phyloP scores from a whole-genome alignment of 371 early-diverging fungal genomes.

The Rhizomucor miehei region DNA sequence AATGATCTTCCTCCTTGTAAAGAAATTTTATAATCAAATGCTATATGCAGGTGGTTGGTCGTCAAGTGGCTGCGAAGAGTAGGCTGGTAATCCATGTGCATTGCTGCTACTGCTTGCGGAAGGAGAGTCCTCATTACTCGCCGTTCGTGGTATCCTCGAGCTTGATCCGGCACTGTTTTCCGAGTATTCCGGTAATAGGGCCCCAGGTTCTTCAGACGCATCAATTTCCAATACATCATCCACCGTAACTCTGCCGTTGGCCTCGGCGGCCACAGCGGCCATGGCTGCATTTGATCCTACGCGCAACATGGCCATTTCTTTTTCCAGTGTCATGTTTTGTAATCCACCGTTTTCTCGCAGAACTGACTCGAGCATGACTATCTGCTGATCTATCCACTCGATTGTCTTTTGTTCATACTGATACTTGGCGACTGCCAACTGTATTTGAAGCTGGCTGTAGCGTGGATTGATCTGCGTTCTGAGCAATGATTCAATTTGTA shows the following conservation, averaged over 20 bases:
- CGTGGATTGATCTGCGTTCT: slow-evolving; percentile 40
- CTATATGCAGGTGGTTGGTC: slow-evolving; percentile 22
- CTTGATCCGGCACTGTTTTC: slow-evolving; percentile 3
- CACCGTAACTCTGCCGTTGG: slow-evolving; percentile 37
- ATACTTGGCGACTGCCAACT: slow-evolving; percentile 25
- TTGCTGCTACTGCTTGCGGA: slow-evolving; percentile 2
- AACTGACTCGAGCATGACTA: slow-evolving; percentile 28
- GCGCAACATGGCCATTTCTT: slow-evolving; percentile 32
- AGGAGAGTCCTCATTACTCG: neutral
- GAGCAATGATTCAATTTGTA: slow-evolving; percentile 37
- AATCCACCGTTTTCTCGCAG: slow-evolving; percentile 32
- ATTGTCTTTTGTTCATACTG: slow-evolving; percentile 38
- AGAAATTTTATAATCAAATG: slow-evolving; percentile 4
- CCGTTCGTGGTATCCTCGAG: neutral
- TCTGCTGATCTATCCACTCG: slow-evolving; percentile 46
- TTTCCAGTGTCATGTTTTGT: slow-evolving; percentile 25
- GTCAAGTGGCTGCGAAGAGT: slow-evolving; percentile 12
- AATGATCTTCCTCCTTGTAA: too few relatives aligned
- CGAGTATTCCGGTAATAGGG: slow-evolving; percentile 35
- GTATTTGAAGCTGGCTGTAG: slow-evolving; percentile 28
- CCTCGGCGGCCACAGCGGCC: slow-evolving; percentile 34
- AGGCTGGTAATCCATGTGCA: slow-evolving; percentile 16
- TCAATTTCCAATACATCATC: slow-evolving; percentile 44
- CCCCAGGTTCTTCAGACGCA: slow-evolving; percentile 19
- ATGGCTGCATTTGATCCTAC: slow-evolving; percentile 48